phyloP scores from a whole-genome alignment of 495 filamentous ascomycete species.

The Friedmanniomyces endolithicus region DNA sequence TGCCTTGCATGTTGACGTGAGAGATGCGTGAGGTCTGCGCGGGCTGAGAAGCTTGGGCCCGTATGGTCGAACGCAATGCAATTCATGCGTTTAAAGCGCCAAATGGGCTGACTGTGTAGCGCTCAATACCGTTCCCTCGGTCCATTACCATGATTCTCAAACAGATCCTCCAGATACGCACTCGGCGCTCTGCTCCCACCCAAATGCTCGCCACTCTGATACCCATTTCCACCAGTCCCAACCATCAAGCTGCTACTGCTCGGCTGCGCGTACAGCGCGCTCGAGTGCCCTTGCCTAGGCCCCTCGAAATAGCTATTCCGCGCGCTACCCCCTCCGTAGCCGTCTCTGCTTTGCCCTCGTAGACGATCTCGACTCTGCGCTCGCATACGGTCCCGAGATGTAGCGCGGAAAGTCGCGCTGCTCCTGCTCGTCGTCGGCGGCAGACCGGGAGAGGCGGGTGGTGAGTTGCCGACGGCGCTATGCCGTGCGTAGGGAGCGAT shows the following conservation, averaged over 20 bases:
- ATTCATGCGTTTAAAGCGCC: background rate
- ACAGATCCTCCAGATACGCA: conserved; percentile 84
- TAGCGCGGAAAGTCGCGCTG: background rate
- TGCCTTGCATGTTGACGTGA: too few species aligned
- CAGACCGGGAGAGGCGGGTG: conserved; percentile 54
- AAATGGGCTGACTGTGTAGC: background rate
- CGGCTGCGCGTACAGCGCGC: conserved; percentile 11
- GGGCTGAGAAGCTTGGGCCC: too few species aligned
- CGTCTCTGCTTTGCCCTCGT: background rate
- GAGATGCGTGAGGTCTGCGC: too few species aligned
- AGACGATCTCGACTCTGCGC: background rate
- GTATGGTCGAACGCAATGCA: too few species aligned
- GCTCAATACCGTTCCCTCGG: conserved; percentile 24
- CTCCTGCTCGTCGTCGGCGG: conserved; percentile 27
- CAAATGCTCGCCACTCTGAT: conserved; percentile 32
- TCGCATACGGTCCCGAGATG: background rate
- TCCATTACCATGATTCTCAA: conserved; percentile 51
- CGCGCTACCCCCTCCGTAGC: background rate
- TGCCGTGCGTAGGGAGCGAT: conserved; percentile 44
- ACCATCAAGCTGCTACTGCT: conserved; percentile 18
- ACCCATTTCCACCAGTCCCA: conserved; percentile 13
- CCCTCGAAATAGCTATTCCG: conserved; percentile 12
- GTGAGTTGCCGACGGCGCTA: conserved; percentile 26
- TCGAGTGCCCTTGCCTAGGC: background rate
- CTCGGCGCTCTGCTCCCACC: conserved; percentile 60